A percentile compares a stretch with the other conserved stretches of the same genome.
Evolutionary conservation across 306 rosid species (phyloP).

Genomic region (Casuarina glauca): DNA sequence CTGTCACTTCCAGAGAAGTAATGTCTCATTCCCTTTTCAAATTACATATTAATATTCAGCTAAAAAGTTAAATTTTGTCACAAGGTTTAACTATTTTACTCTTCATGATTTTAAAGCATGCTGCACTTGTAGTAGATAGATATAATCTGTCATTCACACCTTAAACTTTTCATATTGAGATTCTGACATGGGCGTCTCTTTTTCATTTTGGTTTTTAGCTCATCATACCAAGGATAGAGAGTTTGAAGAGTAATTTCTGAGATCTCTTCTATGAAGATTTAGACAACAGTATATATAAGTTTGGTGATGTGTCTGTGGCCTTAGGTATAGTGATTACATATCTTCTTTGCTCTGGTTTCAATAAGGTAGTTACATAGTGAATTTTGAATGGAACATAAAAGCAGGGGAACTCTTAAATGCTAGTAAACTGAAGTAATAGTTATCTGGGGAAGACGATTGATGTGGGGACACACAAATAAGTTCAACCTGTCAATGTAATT

Average conservation of each 20-base stretch:
- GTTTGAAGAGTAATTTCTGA: neutral
- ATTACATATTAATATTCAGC: conserved; percentile 5
- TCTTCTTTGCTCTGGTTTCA: neutral
- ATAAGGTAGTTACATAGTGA: neutral
- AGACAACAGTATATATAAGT: neutral
- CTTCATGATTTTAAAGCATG: neutral
- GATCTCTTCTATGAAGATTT: neutral
- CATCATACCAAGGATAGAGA: neutral
- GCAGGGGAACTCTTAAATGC: neutral
- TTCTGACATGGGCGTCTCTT: neutral
- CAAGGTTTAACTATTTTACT: neutral
- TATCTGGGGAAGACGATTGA: neutral
- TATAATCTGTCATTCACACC: neutral
- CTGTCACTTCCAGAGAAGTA: conserved; percentile 63
- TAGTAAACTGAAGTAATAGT: neutral
- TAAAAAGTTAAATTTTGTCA: neutral
- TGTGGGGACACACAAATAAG: neutral
- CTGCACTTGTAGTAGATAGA: neutral
- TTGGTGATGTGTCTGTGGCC: neutral
- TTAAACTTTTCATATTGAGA: neutral
- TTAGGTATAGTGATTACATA: neutral
- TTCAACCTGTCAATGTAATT: neutral
- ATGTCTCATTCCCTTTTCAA: conserved; percentile 25
- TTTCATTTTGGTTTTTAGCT: neutral
- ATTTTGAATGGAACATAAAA: neutral